phyloP scores from a whole-genome alignment of 345 rosid species.

The Heritiera littoralis region DNA sequence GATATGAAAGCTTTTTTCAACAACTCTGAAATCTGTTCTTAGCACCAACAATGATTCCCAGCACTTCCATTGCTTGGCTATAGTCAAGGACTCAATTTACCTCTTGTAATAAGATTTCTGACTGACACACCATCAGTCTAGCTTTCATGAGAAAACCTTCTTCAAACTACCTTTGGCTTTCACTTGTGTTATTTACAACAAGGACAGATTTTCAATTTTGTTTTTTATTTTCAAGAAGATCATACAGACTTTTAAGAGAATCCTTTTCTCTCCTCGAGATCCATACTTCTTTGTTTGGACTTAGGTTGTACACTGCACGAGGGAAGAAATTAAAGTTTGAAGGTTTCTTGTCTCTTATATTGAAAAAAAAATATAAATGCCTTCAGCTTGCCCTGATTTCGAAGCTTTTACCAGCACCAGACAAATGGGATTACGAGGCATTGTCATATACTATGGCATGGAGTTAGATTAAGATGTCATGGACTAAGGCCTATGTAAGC shows the following conservation, averaged over 20 bases:
- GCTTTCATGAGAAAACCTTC: no score
- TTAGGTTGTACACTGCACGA: neutral
- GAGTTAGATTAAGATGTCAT: neutral
- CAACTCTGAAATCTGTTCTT: neutral
- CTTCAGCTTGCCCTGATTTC: neutral
- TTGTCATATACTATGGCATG: neutral
- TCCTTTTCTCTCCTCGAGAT: neutral
- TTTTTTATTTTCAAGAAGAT: no score
- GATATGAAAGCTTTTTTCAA: neutral
- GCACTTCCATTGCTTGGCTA: neutral
- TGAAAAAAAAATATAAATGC: no score
- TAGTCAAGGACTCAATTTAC: no score
- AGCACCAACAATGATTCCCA: neutral
- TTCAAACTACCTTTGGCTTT: no score
- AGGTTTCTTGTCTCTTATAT: neutral
- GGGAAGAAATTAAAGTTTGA: neutral
- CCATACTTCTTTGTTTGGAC: neutral
- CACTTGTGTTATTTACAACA: no score
- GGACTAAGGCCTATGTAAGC: no score
- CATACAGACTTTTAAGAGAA: no score
- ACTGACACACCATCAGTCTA: no score
- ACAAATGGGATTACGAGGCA: neutral
- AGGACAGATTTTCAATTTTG: no score
- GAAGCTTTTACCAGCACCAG: neutral
- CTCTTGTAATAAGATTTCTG: no score